Percentiles rank a stretch among this genome's conserved stretches.
phyloP scores from a whole-genome alignment of 805 yeast genomes.

The Candida sithepensis region DNA sequence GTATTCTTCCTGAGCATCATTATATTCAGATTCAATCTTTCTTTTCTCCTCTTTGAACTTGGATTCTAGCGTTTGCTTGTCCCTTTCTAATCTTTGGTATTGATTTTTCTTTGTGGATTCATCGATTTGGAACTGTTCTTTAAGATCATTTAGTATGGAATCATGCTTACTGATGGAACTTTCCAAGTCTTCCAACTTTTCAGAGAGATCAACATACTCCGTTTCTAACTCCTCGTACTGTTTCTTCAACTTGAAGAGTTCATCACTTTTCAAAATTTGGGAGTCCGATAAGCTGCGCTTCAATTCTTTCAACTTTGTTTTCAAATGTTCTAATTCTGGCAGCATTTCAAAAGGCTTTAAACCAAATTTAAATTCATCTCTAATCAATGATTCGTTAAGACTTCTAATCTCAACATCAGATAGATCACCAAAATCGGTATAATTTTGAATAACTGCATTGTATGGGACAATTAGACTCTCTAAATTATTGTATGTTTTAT shows the following conservation, averaged over 20 bases:
- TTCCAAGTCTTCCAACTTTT: conserved; percentile 53
- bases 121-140: conserved; percentile 16
- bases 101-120: conserved; percentile 14
- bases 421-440: conserved; percentile 27
- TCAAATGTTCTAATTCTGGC: conserved; percentile 33
- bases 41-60: conserved; percentile 10
- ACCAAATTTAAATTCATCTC: conserved; percentile 40
- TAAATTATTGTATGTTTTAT: conserved; percentile 46
- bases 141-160: conserved; percentile 14
- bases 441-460: conserved; percentile 49
- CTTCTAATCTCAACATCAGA: conserved; percentile 22
- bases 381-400: conserved; percentile 23
- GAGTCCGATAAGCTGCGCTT: conserved; percentile 45
- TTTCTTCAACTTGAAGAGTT: conserved; percentile 39
- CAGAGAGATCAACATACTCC: conserved; percentile 35
- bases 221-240: conserved; percentile 49
- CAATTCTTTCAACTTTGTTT: conserved; percentile 36
- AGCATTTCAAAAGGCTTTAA: conserved; percentile 41
- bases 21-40: conserved; percentile 35
- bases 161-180: conserved; percentile 37
- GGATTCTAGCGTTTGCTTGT: conserved; percentile 14
- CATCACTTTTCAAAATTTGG: conserved; percentile 53
- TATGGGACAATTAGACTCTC: conserved; percentile 53
- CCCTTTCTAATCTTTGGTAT: conserved; percentile 11
- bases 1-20: conserved; percentile 48